Evolutionary conservation across 768 basidiomycete genomes (phyloP).

Genomic region (Filobasidium floriforme): DNA sequence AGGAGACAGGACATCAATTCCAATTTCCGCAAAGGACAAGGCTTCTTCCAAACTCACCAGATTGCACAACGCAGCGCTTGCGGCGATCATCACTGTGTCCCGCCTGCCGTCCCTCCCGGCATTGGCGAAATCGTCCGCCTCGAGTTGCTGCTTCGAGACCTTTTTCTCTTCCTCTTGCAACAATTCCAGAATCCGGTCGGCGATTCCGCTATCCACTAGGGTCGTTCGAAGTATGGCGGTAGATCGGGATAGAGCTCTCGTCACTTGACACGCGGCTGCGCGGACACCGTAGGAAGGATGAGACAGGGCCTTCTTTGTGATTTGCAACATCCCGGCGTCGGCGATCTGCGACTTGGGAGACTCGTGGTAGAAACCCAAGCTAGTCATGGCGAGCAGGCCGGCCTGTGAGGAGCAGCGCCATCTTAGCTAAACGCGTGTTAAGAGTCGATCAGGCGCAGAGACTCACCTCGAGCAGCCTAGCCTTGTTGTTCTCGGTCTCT

Average conservation of each 20-base stretch:
- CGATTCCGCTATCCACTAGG: conserved; percentile 73
- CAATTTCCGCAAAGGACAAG: background rate
- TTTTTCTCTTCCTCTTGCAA: conserved; percentile 44
- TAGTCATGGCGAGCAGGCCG: conserved; percentile 63
- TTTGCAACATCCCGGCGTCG: conserved; percentile 54
- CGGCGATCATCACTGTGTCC: conserved; percentile 61
- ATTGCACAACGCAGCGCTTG: conserved; percentile 71
- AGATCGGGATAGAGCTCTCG: conserved; percentile 69
- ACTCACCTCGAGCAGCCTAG: conserved; percentile 26
- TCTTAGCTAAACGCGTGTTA: background rate
- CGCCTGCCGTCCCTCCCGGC: conserved; percentile 53
- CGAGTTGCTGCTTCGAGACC: conserved; percentile 41
- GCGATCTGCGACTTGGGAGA: conserved; percentile 64
- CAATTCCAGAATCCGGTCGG: conserved; percentile 60
- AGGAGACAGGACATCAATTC: background rate
- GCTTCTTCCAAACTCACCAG: conserved; percentile 40
- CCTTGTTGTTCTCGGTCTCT: conserved; percentile 18
- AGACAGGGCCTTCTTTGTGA: conserved; percentile 53
- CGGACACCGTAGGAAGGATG: conserved; percentile 67
- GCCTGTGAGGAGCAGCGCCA: conserved; percentile 56
- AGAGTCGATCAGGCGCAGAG: background rate
- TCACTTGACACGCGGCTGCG: conserved; percentile 77
- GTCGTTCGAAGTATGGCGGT: conserved; percentile 75
- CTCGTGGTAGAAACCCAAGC: conserved; percentile 65
- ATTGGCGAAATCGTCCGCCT: conserved; percentile 11